Evolutionary conservation across 2,329 filamentous ascomycete species (phyloP), one percentile per base, ranked within the genome.

Genomic region (Talaromyces atroroseus): DNA sequence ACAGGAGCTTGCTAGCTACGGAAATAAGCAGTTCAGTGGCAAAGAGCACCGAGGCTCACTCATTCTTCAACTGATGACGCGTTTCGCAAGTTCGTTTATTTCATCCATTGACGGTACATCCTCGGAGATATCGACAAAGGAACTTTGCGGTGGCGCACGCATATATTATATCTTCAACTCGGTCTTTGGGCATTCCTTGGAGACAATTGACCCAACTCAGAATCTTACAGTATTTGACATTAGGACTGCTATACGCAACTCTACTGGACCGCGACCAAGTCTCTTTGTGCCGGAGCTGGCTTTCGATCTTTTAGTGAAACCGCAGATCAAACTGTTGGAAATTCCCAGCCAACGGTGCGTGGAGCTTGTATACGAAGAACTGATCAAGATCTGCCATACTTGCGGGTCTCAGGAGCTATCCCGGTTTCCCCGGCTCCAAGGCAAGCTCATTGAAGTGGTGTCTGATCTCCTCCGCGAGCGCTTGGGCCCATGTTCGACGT

Each of bases 111-210:
- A 99, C 69, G 94, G 94, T 79, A 99, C 94, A 7, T 97, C 92
- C 5, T 96, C 92, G 14, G 92, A 99, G 70, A 99, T 99, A 60
- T 97, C 94, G 18, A 99, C 94, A 38, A 97, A 99, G 75, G 94
- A 97, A 75, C 84, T 97, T 11, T 96, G 92, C 66, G 92, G 92
- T 68, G 92, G 92, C 69, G 92, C 92, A 48, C 85, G 92, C 58
- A 96, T 97, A 68, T 97, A 97, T 77, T 96, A 97, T 76, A 96
- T 97, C 64, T 97, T 96, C 81, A 97, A 97, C 76, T 96, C 92
- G 5, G 92, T 97, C 45, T 99, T 97, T 73, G 94, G 94, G 58
- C 96, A 92, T 74, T 95, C 92, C 20, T 80, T 99, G 51, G 94
- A 99, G 71, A 89, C 91, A 21, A 96, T 99, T 64, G 92, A 99